phyloP scores from a whole-genome alignment of 2,329 filamentous ascomycete genomes.

The Alternaria consortialis region DNA sequence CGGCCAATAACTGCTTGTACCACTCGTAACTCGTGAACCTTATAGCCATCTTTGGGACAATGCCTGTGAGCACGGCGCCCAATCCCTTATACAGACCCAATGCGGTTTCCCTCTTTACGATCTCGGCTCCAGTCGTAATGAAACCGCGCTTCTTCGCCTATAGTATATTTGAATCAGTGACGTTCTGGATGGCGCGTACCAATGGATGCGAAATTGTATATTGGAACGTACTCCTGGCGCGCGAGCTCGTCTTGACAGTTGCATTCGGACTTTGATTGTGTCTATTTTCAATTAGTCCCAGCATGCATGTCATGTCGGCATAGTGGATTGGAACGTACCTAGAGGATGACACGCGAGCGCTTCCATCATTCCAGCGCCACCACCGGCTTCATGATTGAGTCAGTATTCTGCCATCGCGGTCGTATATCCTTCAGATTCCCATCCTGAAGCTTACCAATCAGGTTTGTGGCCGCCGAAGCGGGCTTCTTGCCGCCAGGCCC shows the following conservation, averaged over 20 bases:
- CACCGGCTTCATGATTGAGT: conserved; percentile 73
- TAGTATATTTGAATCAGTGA: conserved; percentile 22
- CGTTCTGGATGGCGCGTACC: not conserved
- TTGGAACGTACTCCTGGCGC: conserved; percentile 73
- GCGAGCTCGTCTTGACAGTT: conserved; percentile 86
- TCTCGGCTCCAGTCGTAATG: conserved; percentile 82
- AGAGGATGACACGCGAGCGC: conserved; percentile 94
- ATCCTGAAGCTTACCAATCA: conserved; percentile 73
- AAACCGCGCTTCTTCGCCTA: conserved; percentile 83
- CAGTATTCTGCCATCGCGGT: conserved; percentile 16
- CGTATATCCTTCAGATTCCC: conserved; percentile 1
- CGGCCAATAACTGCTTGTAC: conserved; percentile 85
- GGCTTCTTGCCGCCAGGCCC: conserved; percentile 74
- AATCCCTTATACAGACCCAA: conserved; percentile 96
- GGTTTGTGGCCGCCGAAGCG: conserved; percentile 85
- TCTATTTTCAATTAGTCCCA: conserved; percentile 63
- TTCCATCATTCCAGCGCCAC: conserved; percentile 99
- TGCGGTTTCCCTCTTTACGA: conserved; percentile 88
- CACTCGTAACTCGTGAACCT: conserved; percentile 96
- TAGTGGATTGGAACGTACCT: conserved; percentile 62
- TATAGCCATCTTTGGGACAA: conserved; percentile 99
- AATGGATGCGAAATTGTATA: not conserved
- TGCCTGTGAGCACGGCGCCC: conserved; percentile 94
- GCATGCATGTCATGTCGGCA: not conserved
- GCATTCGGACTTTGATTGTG: conserved; percentile 99